Evolutionary conservation across 768 basidiomycete genomes (phyloP), one percentile per base, ranked within the genome.

Genomic region (Steccherinum ochraceum): DNA sequence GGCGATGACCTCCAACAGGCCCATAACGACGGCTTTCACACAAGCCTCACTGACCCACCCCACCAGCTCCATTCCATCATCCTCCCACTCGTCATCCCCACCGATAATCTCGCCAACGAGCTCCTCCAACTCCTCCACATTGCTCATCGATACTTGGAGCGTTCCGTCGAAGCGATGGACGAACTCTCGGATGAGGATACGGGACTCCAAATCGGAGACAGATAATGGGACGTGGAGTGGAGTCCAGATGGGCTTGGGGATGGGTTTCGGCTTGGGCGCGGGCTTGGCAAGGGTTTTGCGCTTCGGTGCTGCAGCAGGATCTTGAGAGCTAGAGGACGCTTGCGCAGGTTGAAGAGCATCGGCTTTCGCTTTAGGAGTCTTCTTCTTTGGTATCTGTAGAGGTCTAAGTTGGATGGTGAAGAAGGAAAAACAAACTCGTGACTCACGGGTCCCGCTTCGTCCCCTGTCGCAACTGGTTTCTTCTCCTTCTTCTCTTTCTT

Each of bases 111-210:
- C 50, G 30, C 53, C 55, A 2, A 61, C 65, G n/a, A 72, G 57
- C 45, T 71, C 72, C 24, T 87, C 86, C 5, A 91, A 66, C 52
- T 89, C 84, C 43, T 84, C 79, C 3, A 84, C 62, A 49, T 81
- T 76, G 2, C 65, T 53, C 54, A 74, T 72, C 45, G 79, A 62
- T 40, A 76, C 71, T 23, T 80, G 77, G 56, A 83, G 64, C 13
- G 79, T 50, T 24, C 71, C 68, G 1, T 72, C 69, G 55, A 90
- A 90, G 26, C 89, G 76, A 44, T 86, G 61, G 11, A 79, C 61
- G 61, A 89, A 92, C 65, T 91, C 89, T 51, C 89, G 80, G 40
- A 90, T 83, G 56, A 79, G 70, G 44, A 90, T 76, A 10, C 88
- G 81, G 23, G 75, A 72, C 54, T 85, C 74, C 1, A 75, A 79